These are phyloP conservation scores for Botryotinia globosa DNA, from an alignment of 2,329 filamentous ascomycete genomes.

Conservation along the genomic window DNA sequence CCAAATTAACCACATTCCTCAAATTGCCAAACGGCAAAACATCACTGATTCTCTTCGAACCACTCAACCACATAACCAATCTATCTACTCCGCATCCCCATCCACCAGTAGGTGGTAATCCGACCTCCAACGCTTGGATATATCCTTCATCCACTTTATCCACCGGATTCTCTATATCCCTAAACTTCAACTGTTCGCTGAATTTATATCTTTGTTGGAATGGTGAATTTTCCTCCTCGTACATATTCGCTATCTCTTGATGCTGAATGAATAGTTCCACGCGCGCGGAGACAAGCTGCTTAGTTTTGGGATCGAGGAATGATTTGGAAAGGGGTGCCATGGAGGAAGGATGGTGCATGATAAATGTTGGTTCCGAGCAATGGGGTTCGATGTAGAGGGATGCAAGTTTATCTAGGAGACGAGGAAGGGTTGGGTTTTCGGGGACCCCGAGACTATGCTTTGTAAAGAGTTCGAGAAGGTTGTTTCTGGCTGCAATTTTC, in stretches of 20 bases:
- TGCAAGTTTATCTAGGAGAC: slow-evolving; percentile 79
- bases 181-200: slow-evolving; percentile 51
- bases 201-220: slow-evolving; percentile 85
- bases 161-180: slow-evolving; percentile 36
- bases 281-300: slow-evolving; percentile 74
- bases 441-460: slow-evolving; percentile 50
- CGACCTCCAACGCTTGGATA: slow-evolving; percentile 79
- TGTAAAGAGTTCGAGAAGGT: slow-evolving; percentile 56
- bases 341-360: slow-evolving; percentile 83
- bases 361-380: slow-evolving; percentile 73
- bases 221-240: slow-evolving; percentile 96
- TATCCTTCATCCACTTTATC: slow-evolving; percentile 63
- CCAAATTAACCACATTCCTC: slow-evolving; percentile 59
- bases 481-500: slow-evolving; percentile 51
- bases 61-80: slow-evolving; percentile 86
- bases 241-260: slow-evolving; percentile 89
- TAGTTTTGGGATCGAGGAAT: slow-evolving; percentile 67
- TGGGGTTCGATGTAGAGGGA: slow-evolving; percentile 73
- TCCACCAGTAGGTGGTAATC: slow-evolving; percentile 89
- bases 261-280: slow-evolving; percentile 81
- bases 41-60: slow-evolving; percentile 75
- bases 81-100: slow-evolving; percentile 92
- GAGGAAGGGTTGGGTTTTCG: slow-evolving; percentile 55
- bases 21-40: slow-evolving; percentile 86
- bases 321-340: slow-evolving; percentile 91